Base-by-base conservation (phyloP, 1,284 basidiomycete species). In the Tilletia setariae region DNA sequence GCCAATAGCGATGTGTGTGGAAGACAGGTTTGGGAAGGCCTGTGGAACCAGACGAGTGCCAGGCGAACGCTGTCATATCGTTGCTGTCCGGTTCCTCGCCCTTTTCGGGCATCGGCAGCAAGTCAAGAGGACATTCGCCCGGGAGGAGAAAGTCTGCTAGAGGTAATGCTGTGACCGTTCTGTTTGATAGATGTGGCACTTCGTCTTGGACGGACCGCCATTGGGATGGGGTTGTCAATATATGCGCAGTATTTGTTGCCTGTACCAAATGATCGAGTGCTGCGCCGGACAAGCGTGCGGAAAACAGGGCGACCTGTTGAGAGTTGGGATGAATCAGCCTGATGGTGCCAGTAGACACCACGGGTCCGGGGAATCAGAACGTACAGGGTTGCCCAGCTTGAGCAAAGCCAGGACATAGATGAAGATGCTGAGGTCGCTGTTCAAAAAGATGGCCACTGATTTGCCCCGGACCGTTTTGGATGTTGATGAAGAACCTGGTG, bases 21-120 rank as follows among this genome's bases (percentile, higher is more conserved):
- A 28, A 30, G 19, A 67, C 32, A 21, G 53, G 49, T 40, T 67
- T 67, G 8, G 66, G 66, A 1, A 62, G 32, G 15, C 30, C 44
- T 16, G 66, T 67, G 1, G 53, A 42, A 2, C 66, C 66, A 16
- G 53, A 62, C 30, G 59, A 62, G 35, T 67, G 66, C 4, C 23
- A 51, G 16, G 32, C 19, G 19, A 43, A n/a, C 21, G 42, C 40
- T 1, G 28, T 28, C 49, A 7, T 13, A 28, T 66, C 63, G 56
- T 61, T 61, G 56, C 32, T 25, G 30, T 61, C 56, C 25, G 28
- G 25, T 19, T 61, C 56, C 16, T 61, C 56, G 25, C 56, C 56
- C 32, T 61, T 61, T 28, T 53, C 6, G 35, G 35, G 35, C 35
- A 40, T 40, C 35, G 35, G 35, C 4, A 40, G 35, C 35, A 11